Evolutionary conservation across 2,329 filamentous ascomycete species (phyloP).

Genomic region (Phoma sp.): DNA sequence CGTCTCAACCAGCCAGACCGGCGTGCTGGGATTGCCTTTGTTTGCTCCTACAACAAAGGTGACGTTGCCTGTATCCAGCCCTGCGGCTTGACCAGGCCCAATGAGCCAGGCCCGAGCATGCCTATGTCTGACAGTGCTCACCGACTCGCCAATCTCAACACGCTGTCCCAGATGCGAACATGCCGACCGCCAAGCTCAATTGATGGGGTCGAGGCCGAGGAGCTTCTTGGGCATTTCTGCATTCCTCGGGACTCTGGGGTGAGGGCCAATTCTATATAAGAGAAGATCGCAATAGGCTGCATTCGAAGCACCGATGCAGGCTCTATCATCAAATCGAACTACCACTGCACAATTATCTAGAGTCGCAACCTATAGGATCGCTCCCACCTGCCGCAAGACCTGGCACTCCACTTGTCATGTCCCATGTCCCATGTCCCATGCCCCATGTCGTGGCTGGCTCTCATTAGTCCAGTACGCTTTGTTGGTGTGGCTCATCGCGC

Average conservation of each 20-base stretch:
- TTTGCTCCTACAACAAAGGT: constrained; percentile 6
- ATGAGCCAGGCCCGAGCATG: constrained; percentile 3
- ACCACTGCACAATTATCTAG: constrained; percentile 16
- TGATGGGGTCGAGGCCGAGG: not conserved
- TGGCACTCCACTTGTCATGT: constrained; percentile 20
- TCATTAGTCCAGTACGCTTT: constrained; percentile 34
- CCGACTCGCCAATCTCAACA: constrained; percentile 23
- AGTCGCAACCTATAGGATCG: constrained; percentile 31
- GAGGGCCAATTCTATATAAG: constrained; percentile 16
- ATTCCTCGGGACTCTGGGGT: constrained; percentile 20
- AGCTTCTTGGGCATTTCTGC: constrained; percentile 34
- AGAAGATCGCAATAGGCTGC: constrained; percentile 17
- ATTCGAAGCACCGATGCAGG: constrained; percentile 22
- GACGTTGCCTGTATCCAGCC: constrained; percentile 19
- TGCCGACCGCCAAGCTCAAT: not conserved
- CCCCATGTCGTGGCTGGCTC: constrained; percentile 36
- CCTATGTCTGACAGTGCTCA: constrained; percentile 25
- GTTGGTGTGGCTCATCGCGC: constrained; percentile 14
- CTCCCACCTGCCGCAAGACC: constrained; percentile 25
- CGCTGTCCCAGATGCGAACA: not conserved
- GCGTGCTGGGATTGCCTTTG: constrained; percentile 13
- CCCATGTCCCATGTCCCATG: constrained; percentile 3
- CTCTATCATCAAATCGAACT: constrained; percentile 31
- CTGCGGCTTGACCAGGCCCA: constrained; percentile 9
- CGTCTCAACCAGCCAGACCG: constrained; percentile 14